A percentile compares a stretch with the other conserved stretches of the same genome.
These are phyloP conservation scores for Ehretia macrophylla DNA, from an alignment of 257 asterid species.

Conservation along the genomic window DNA sequence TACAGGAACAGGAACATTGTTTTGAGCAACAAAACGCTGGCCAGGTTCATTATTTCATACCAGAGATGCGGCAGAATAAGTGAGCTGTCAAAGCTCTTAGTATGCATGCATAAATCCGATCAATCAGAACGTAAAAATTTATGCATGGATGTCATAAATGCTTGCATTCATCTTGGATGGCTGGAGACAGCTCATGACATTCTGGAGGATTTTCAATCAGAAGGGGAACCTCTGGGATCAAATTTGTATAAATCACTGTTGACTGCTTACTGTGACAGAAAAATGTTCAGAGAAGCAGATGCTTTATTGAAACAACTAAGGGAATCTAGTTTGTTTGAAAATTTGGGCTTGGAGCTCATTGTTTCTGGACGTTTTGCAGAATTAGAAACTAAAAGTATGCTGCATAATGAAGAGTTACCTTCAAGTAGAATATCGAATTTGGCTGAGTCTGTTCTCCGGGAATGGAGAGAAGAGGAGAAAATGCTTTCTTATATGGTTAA, in stretches of 20 bases:
- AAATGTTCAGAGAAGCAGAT: slow-evolving; percentile 67
- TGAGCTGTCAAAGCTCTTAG: slow-evolving; percentile 60
- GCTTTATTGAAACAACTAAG: slow-evolving; percentile 41
- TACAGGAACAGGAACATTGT: slow-evolving; percentile 49
- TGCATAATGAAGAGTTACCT: slow-evolving; percentile 23
- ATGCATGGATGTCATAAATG: slow-evolving; percentile 48
- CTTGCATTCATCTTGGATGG: slow-evolving; percentile 74
- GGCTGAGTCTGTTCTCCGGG: slow-evolving; percentile 37
- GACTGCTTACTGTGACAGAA: slow-evolving; percentile 42
- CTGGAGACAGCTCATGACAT: slow-evolving; percentile 90
- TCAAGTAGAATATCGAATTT: slow-evolving; percentile 29
- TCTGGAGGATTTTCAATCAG: slow-evolving; percentile 66
- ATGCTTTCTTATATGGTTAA: slow-evolving; percentile 23
- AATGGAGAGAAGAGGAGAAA: slow-evolving; percentile 37
- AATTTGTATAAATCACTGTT: slow-evolving; percentile 47
- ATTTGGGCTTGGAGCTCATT: slow-evolving; percentile 13
- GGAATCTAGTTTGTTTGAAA: slow-evolving; percentile 19
- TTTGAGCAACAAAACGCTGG: slow-evolving; percentile 60
- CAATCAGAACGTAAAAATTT: slow-evolving; percentile 26
- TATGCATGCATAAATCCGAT: slow-evolving; percentile 33
- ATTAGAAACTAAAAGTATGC: slow-evolving; percentile 17
- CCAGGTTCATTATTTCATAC: slow-evolving; percentile 48
- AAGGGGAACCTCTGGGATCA: too few relatives aligned
- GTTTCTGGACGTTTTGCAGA: slow-evolving; percentile 11
- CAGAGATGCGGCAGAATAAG: slow-evolving; percentile 47